Conservation (phyloP, 495 filamentous ascomycete species). For the Tuber melanosporum region DNA sequence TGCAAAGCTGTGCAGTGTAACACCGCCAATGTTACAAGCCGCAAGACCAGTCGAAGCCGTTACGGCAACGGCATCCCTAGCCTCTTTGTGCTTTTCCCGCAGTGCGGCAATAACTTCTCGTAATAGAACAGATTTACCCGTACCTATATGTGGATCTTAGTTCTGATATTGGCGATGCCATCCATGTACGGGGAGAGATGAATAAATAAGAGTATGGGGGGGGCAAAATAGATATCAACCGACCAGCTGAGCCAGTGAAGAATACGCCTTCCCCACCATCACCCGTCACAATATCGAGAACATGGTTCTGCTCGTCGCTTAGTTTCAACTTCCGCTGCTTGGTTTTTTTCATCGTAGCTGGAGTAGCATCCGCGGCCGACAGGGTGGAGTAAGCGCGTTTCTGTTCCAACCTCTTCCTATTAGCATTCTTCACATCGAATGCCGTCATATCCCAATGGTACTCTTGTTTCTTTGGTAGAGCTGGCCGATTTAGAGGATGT, state of each 20-base stretch:
- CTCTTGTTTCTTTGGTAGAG: slow-evolving; percentile 41
- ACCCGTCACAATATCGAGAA: slow-evolving; percentile 72
- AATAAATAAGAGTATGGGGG: neutral
- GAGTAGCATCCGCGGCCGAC: slow-evolving; percentile 8
- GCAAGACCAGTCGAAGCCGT: slow-evolving; percentile 94
- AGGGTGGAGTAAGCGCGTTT: slow-evolving; percentile 40
- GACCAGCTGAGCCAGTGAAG: slow-evolving; percentile 92
- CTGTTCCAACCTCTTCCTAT: slow-evolving; percentile 61
- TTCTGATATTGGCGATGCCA: neutral
- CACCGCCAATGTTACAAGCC: slow-evolving; percentile 92
- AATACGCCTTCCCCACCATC: slow-evolving; percentile 76
- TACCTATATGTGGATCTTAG: slow-evolving; percentile 44
- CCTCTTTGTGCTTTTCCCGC: slow-evolving; percentile 63
- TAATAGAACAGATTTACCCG: slow-evolving; percentile 93
- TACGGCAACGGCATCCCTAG: slow-evolving; percentile 78
- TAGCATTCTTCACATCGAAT: slow-evolving; percentile 74
- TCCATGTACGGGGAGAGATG: neutral
- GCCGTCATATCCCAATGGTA: slow-evolving; percentile 72
- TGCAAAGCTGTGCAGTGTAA: slow-evolving; percentile 91
- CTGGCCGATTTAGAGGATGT: slow-evolving; percentile 34
- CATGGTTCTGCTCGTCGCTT: slow-evolving; percentile 76
- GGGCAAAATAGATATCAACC: slow-evolving; percentile 3
- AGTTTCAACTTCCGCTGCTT: slow-evolving; percentile 48
- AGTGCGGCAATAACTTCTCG: slow-evolving; percentile 77
- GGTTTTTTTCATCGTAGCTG: slow-evolving; percentile 46